Percentiles rank a stretch among this genome's conserved stretches.
These are phyloP conservation scores for Alternaria viburni DNA, from an alignment of 2,329 filamentous ascomycete species.

Conservation along the genomic window DNA sequence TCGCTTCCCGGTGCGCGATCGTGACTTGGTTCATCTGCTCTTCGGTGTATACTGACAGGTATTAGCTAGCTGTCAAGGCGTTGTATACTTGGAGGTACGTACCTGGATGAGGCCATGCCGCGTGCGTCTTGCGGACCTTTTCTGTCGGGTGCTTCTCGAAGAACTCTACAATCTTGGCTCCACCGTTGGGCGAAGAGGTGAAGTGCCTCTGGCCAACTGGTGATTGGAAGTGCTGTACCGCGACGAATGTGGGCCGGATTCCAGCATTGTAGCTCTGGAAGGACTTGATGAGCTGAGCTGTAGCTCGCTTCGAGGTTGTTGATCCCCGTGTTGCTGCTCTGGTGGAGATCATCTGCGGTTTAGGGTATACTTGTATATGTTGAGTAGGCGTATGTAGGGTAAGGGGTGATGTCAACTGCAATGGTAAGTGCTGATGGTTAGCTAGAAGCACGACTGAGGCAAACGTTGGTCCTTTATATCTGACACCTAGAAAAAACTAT, in stretches of 20 bases:
- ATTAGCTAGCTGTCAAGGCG: constrained; percentile 12
- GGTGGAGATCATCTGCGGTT: constrained; percentile 37
- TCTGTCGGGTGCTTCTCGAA: constrained; percentile 55
- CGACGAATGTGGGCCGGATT: constrained; percentile 42
- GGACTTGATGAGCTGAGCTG: constrained; percentile 46
- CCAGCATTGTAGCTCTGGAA: constrained; percentile 42
- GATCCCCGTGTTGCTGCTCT: constrained; percentile 30
- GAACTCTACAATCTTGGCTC: constrained; percentile 51
- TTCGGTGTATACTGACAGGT: constrained; percentile 67
- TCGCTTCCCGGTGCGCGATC: constrained; percentile 77
- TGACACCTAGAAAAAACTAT: constrained; percentile 18
- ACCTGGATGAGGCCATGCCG: constrained; percentile 59
- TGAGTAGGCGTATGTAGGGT: constrained; percentile 2
- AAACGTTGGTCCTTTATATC: constrained; percentile 36
- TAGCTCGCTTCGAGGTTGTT: constrained; percentile 45
- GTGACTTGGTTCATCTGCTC: constrained; percentile 77
- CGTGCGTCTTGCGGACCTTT: constrained; percentile 53
- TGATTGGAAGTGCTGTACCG: constrained; percentile 34
- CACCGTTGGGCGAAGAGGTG: constrained; percentile 46
- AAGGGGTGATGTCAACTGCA: constrained; percentile 1
- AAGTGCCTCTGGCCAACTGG: constrained; percentile 46
- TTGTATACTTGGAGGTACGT: constrained; percentile 7
- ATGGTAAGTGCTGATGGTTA: constrained; percentile 20
- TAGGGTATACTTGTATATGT: constrained; percentile 9
- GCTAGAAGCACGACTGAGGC: constrained; percentile 25